These are phyloP conservation scores for Ustilago vetiveriae DNA, from an alignment of 1,284 basidiomycete genomes.

Conservation along the genomic window DNA sequence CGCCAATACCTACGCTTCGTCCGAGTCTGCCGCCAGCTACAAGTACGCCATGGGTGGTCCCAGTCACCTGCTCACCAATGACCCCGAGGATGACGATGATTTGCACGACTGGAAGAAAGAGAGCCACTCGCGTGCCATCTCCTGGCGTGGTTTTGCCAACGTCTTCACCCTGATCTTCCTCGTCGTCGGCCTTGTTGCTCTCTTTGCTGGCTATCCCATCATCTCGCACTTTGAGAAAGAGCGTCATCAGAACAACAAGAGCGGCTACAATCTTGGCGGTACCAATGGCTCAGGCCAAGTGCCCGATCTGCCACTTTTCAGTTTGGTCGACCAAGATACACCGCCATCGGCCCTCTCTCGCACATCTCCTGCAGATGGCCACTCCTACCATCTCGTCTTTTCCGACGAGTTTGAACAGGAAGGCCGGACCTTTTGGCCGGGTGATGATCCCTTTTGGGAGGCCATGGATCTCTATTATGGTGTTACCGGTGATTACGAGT, in stretches of 20 bases:
- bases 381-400: slow-evolving; percentile 56
- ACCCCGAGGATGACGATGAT: slow-evolving; percentile 54
- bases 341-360: slow-evolving; percentile 37
- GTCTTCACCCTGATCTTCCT: slow-evolving; percentile 43
- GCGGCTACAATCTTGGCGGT: slow-evolving; percentile 75
- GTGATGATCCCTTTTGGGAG: slow-evolving; percentile 61
- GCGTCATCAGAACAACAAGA: slow-evolving; percentile 12
- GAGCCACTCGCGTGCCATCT: slow-evolving; percentile 22
- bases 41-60: slow-evolving; percentile 27
- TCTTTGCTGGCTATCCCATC: slow-evolving; percentile 59
- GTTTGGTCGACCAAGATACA: slow-evolving; percentile 53
- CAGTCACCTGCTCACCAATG: slow-evolving; percentile 17
- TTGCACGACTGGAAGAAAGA: slow-evolving; percentile 51
- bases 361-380: slow-evolving; percentile 28
- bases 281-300: slow-evolving; percentile 65
- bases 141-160: slow-evolving; percentile 48
- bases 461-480: slow-evolving; percentile 59
- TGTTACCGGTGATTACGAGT: slow-evolving; percentile 53
- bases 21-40: slow-evolving; percentile 17
- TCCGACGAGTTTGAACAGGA: slow-evolving; percentile 59
- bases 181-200: slow-evolving; percentile 37
- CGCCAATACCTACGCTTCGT: slow-evolving; percentile 12
- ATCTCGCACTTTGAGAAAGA: slow-evolving; percentile 40
- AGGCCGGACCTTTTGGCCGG: slow-evolving; percentile 61
- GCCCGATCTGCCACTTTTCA: slow-evolving; percentile 49